A percentile compares a stretch with the other conserved stretches of the same genome.
Evolutionary conservation across 2,329 filamentous ascomycete species (phyloP).

Genomic region (Fusarium sp.): DNA sequence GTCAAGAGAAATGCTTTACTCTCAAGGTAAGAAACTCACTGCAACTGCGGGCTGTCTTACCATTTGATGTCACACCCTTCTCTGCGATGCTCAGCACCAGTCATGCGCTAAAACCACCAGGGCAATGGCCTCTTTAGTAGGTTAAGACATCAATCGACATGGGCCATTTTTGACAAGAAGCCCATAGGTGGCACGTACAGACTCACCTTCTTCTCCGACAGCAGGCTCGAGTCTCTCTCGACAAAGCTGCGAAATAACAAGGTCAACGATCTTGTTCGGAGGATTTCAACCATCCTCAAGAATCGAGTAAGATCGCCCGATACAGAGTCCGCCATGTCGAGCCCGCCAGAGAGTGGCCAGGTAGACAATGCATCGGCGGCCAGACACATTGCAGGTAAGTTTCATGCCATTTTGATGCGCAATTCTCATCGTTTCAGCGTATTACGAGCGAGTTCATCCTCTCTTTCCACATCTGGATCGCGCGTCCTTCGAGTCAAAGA

Average conservation of each 20-base stretch:
- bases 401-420: not conserved
- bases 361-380: slow-evolving; percentile 8
- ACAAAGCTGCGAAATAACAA: slow-evolving; percentile 37
- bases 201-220: slow-evolving; percentile 39
- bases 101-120: slow-evolving; percentile 1
- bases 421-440: slow-evolving; percentile 10
- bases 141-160: not conserved
- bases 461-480: slow-evolving; percentile 33
- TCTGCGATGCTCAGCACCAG: not conserved
- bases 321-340: not conserved
- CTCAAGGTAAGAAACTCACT: slow-evolving; percentile 22
- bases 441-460: slow-evolving; percentile 39
- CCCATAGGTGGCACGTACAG: slow-evolving; percentile 31
- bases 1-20: slow-evolving; percentile 16
- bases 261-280: slow-evolving; percentile 33
- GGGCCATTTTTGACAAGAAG: not conserved
- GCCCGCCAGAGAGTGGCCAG: not conserved
- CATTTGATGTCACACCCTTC: not conserved
- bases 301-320: slow-evolving; percentile 25
- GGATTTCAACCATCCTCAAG: slow-evolving; percentile 34
- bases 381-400: slow-evolving; percentile 23
- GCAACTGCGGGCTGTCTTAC: not conserved
- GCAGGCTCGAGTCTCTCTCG: slow-evolving; percentile 31
- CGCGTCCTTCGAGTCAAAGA: slow-evolving; percentile 16
- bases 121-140: slow-evolving; percentile 38